A percentile compares a stretch with the other conserved stretches of the same genome.
phyloP scores from a whole-genome alignment of 495 filamentous ascomycete species.

The Tricharina praecox region DNA sequence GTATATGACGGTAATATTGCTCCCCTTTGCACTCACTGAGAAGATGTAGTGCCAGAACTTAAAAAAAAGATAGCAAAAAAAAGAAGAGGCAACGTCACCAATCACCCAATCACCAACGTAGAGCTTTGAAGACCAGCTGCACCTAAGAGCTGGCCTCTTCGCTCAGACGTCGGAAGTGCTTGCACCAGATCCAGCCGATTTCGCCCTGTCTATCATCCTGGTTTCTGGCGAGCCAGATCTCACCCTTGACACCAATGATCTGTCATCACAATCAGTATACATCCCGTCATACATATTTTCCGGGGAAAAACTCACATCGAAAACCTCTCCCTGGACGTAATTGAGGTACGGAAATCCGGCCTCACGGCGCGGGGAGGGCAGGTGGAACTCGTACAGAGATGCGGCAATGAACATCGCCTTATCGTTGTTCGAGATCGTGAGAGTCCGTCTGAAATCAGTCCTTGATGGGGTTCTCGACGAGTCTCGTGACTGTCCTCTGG shows the following conservation, averaged over 20 bases:
- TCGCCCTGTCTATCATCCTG: conserved; percentile 65
- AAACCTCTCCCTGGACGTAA: conserved; percentile 75
- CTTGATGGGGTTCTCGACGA: conserved; percentile 25
- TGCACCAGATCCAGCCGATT: conserved; percentile 98
- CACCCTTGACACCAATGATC: conserved; percentile 76
- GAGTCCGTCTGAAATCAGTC: conserved; percentile 19
- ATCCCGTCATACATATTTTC: too few species aligned
- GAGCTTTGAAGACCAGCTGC: neutral
- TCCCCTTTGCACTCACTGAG: too few species aligned
- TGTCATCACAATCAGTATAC: too few species aligned
- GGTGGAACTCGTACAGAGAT: conserved; percentile 90
- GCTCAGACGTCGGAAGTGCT: conserved; percentile 49
- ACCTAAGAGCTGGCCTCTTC: neutral
- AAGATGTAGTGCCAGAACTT: too few species aligned
- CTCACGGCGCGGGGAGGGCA: conserved; percentile 76
- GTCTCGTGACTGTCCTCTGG: conserved; percentile 16
- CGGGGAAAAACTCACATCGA: conserved; percentile 40
- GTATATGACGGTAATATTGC: too few species aligned
- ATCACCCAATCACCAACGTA: neutral
- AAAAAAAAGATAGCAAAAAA: too few species aligned
- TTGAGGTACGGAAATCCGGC: conserved; percentile 91
- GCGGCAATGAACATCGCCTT: conserved; percentile 73
- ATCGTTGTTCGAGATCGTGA: conserved; percentile 24
- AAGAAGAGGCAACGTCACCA: neutral
- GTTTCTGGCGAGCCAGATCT: conserved; percentile 93